Base-by-base conservation (phyloP, 495 filamentous ascomycete species). In the Podospora pseudocomata region DNA sequence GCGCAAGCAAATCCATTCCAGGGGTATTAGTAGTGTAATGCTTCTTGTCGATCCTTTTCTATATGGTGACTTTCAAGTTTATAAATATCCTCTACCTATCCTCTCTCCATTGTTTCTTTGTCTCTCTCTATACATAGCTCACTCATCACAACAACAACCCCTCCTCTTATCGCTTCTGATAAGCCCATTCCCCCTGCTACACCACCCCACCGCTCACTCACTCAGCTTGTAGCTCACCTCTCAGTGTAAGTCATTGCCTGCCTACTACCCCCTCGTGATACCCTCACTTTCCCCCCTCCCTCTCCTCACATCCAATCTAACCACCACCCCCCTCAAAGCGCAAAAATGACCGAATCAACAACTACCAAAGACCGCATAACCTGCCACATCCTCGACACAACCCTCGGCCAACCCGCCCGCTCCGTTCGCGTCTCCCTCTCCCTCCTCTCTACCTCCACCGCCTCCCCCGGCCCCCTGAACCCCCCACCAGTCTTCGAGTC, bases 381-480 rank as follows among this genome's bases (percentile, higher is more conserved):
- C 77, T 86, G 83, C 79, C 84, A 92, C 81, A 84, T 86, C 79
- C 84, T 88, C 74, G 83, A 89, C 79, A 88, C 87, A 7, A 76
- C 81, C 49, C 75, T 76, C 32, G 87, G 87, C 70, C 80, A 80
- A 64, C 91, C 91, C 62, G 91, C 92, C 49, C 86, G 87, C 49
- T 89, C 90, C 68, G 91, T 96, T 76, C 90, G 88, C 77, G 92
- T 96, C 77, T 89, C 89, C 74, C 79, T 90, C 30, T 85, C 88
- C 55, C 91, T 91, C 55, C 86, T 83, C 11, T 89, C 90, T 32
- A 86, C 86, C 32, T 75, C 85, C 32, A 78, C 80, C 70, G 82
- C 91, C 69, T 76, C 34, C 16, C 63, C 67, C 83, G 57, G 87
- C 87, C 56, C 27, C 27, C 15, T 57, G 18, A 4, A 63, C 26